Evolutionary conservation across 306 rosid species (phyloP), one percentile per base, ranked within the genome.

Genomic region (Pterocarpus santalinus): DNA sequence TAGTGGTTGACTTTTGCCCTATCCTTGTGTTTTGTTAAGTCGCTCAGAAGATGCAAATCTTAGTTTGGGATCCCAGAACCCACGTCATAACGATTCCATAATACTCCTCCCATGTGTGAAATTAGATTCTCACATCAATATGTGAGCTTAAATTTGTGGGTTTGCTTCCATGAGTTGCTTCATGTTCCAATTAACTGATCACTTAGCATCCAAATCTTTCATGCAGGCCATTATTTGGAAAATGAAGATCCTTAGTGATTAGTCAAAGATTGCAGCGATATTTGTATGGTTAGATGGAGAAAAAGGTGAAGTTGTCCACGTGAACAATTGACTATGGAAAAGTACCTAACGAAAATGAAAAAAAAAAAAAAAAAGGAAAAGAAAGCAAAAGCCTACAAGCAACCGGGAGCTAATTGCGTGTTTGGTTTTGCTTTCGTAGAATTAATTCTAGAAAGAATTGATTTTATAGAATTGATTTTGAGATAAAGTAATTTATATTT

Each of bases 181-280:
- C 30, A 13, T 51, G 13, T 30, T 14, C 15, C 43, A 2, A 12
- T 70, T 14, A 52, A 14, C 58, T 51, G 5, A 46, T 8, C 51
- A 8, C 8, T 12, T 17, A 69, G 46, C 28, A 70, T 47, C 57
- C 44, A 70, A 14, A 65, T 65, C 75, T 70, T 3, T 46, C 51
- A 2, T 9, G 51, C 51, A 10, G 2, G 51, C 6, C 7, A 49
- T 13, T 33, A 4, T 51, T 32, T 32, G 62, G 46, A 49, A 51
- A 70, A 49, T 0, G 44, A 70, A 51, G 62, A 70, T 70, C 28
- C 12, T 33, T 4, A 14, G 2, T 17, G 5, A 6, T 55, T 69
- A 68, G 70, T 79, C 77, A 79, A 79, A 69, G 32, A 79, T 69
- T 28, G 28, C 53, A 12, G 33, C 77, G 55, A 41, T 44, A 32